Percentiles rank a stretch among this genome's conserved stretches.
Evolutionary conservation across 1,284 basidiomycete species (phyloP).

Genomic region (Tilletia walkeri): DNA sequence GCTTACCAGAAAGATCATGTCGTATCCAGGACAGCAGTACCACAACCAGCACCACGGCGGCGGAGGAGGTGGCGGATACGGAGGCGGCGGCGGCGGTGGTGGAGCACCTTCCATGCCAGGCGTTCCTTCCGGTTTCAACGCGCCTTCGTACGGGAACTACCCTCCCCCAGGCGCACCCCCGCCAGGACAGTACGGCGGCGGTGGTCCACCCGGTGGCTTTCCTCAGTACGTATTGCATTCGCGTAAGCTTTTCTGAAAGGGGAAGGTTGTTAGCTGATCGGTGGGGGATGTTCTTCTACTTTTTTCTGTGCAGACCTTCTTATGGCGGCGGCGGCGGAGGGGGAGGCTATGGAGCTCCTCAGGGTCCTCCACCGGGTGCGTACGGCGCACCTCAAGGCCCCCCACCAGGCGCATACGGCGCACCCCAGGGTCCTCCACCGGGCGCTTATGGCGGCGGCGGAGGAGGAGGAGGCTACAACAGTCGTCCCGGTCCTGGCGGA

Average conservation of each 20-base stretch:
- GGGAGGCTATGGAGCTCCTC: conserved; percentile 27
- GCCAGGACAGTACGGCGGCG: conserved; percentile 6
- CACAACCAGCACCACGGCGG: conserved; percentile 31
- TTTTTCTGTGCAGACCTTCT: conserved; percentile 23
- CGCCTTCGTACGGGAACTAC: neutral
- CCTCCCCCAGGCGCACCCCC: neutral
- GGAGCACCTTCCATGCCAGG: neutral
- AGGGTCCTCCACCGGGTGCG: conserved; percentile 28
- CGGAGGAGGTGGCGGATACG: conserved; percentile 21
- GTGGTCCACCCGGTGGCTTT: conserved; percentile 28
- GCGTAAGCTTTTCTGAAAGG: too few relatives aligned
- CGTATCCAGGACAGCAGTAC: conserved; percentile 47
- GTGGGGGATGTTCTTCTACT: too few relatives aligned
- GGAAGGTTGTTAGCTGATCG: too few relatives aligned
- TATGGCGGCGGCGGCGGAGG: conserved; percentile 25
- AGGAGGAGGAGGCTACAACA: conserved; percentile 36
- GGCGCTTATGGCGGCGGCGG: conserved; percentile 28
- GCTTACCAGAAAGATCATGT: conserved; percentile 32
- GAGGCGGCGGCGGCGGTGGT: conserved; percentile 18
- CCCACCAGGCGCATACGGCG: conserved; percentile 26
- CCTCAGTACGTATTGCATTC: conserved; percentile 19
- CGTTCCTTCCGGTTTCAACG: neutral
- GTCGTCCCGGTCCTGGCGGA: too few relatives aligned
- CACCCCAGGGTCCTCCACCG: conserved; percentile 26
- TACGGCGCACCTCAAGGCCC: conserved; percentile 22